A percentile compares a stretch with the other conserved stretches of the same genome.
These are phyloP conservation scores for cucumber (Cucumis sativus) DNA, from an alignment of 306 rosid species.

Conservation along the genomic window DNA sequence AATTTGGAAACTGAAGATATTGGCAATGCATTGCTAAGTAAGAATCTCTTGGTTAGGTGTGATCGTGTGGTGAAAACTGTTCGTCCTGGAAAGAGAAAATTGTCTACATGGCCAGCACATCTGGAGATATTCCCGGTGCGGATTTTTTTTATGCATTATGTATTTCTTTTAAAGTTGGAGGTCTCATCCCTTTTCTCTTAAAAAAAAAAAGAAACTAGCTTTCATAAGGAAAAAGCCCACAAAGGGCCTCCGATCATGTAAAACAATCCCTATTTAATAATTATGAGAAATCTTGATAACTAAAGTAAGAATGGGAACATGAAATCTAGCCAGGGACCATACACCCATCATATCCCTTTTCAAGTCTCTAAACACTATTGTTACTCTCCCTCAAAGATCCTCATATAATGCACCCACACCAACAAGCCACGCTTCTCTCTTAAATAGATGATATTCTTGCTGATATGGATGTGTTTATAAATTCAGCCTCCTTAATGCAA, in stretches of 20 bases:
- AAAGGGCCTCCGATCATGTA: too few relatives aligned
- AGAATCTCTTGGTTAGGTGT: slow-evolving; percentile 81
- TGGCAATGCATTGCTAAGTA: slow-evolving; percentile 51
- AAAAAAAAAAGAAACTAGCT: too few relatives aligned
- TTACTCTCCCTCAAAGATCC: too few relatives aligned
- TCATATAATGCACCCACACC: too few relatives aligned
- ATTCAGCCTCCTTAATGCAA: neutral
- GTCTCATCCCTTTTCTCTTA: neutral
- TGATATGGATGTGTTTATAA: neutral
- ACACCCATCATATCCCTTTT: too few relatives aligned
- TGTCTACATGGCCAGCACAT: slow-evolving; percentile 98
- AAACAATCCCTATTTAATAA: too few relatives aligned
- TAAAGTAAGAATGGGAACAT: too few relatives aligned
- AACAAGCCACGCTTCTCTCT: neutral
- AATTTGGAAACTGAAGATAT: slow-evolving; percentile 71
- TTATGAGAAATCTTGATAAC: too few relatives aligned
- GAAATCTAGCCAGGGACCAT: too few relatives aligned
- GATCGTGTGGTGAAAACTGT: slow-evolving; percentile 92
- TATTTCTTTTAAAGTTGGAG: slow-evolving; percentile 5
- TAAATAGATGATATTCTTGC: neutral
- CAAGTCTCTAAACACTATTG: too few relatives aligned
- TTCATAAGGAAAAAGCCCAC: too few relatives aligned
- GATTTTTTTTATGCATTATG: neutral
- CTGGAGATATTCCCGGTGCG: slow-evolving; percentile 78
- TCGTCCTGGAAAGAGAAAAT: slow-evolving; percentile 93